Evolutionary conservation across 176 grass and related monocot species (phyloP), one percentile per base, ranked within the genome.

Genomic region (Miscanthus lutarioriparius): DNA sequence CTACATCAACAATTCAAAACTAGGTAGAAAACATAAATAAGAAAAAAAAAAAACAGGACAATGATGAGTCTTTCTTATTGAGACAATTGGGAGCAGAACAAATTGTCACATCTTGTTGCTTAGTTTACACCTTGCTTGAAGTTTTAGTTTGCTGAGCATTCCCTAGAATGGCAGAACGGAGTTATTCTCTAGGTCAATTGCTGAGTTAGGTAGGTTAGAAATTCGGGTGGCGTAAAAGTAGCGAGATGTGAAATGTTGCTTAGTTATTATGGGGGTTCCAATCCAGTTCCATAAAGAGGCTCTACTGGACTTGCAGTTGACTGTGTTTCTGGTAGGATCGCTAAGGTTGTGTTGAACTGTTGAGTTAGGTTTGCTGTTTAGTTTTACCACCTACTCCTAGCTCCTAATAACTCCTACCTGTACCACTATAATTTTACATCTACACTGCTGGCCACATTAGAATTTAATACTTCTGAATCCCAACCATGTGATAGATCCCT

Each of bases 391-490:
- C 13, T 6, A 41, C 54, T 67, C 25, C 26, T 45, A 23, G 22
- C 26, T 70, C 49, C 32, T 85, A 11, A 78, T 39, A 10, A 76
- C 3, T 76, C 82, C 82, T 28, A 37, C 51, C 26, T 48, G 67
- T n/a, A 73, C 40, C 22, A 64, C 4, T 64, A 28, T 26, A 64
- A 6, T 63, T 63, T 67, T 49, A 9, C 61, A 25, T 80, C 41
- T 68, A 68, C 9, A 2, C 19, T 67, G 44, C 64, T 80, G 49
- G 43, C 20, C 32, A 6, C 12, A 10, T 37, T 33, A 69, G 4
- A 69, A 7, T 30, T 5, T 67, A 14, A 9, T 28, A 11, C 43
- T 35, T 66, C 5, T 44, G 11, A 23, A 26, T 37, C 43, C 39
- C 19, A 54, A 26, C 64, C 32, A 27, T 38, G 12, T 5, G 15